Percentiles rank a stretch among this genome's conserved stretches.
phyloP scores from a whole-genome alignment of 106 monocot species.

The Apostasia ramifera region DNA sequence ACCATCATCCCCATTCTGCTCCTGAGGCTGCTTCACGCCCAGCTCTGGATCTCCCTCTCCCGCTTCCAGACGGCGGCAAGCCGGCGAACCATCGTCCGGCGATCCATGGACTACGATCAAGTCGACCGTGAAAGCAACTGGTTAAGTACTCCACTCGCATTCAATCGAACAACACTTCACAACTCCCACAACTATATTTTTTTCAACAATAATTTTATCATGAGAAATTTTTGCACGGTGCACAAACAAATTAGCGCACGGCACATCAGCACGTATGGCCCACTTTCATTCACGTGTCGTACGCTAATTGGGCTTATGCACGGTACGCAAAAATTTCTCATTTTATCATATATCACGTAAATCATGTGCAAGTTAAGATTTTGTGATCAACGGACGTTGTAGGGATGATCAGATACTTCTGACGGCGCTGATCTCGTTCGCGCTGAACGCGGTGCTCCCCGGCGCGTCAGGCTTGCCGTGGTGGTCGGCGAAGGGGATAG shows the following conservation, averaged over 20 bases:
- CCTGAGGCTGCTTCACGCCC: slow-evolving; percentile 27
- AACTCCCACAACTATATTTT: not conserved
- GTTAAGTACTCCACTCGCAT: not conserved
- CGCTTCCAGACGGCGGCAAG: slow-evolving; percentile 29
- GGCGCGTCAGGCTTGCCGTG: slow-evolving; percentile 15
- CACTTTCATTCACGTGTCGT: too few species aligned
- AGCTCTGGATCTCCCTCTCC: slow-evolving; percentile 43
- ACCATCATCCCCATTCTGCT: slow-evolving; percentile 26
- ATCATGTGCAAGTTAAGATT: too few species aligned
- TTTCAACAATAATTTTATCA: not conserved
- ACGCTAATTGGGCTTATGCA: too few species aligned
- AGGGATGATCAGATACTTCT: slow-evolving; percentile 60
- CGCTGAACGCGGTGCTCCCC: slow-evolving; percentile 17
- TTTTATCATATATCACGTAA: too few species aligned
- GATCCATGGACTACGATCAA: slow-evolving; percentile 46
- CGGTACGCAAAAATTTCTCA: too few species aligned
- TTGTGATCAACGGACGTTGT: not conserved
- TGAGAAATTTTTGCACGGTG: too few species aligned
- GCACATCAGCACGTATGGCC: too few species aligned
- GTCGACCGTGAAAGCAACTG: slow-evolving; percentile 60
- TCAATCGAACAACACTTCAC: not conserved
- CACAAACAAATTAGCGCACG: too few species aligned
- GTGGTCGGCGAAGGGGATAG: slow-evolving; percentile 32
- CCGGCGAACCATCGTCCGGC: slow-evolving; percentile 31
- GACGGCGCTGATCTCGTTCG: slow-evolving; percentile 29